Percentiles rank a stretch among this genome's conserved stretches.
Conservation (phyloP, 495 filamentous ascomycete genomes). For the Penicillium maclennaniae region DNA sequence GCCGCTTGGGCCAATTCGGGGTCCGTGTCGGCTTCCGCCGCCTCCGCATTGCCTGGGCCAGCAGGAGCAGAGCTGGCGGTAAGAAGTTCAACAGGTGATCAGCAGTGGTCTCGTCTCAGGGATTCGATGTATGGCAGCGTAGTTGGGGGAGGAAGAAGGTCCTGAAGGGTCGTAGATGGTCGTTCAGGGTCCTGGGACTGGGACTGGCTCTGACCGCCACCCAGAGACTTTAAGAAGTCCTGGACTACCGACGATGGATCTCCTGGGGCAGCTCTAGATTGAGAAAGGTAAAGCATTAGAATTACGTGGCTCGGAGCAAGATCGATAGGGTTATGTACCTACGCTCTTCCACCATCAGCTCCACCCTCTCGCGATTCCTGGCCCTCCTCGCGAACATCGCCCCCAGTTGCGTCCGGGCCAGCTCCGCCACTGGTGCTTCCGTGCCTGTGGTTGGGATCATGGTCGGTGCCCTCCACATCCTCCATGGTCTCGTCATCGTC, state of each 20-base stretch:
- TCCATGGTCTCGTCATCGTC: conserved; percentile 81
- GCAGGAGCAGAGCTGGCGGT: conserved; percentile 66
- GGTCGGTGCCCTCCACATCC: conserved; percentile 64
- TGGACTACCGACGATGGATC: conserved; percentile 66
- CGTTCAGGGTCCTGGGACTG: conserved; percentile 53
- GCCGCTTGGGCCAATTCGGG: conserved; percentile 65
- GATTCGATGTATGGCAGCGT: conserved; percentile 75
- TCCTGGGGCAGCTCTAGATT: conserved; percentile 37
- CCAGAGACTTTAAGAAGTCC: conserved; percentile 82
- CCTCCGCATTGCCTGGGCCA: conserved; percentile 61
- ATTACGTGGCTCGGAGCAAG: conserved; percentile 1
- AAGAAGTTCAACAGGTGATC: conserved; percentile 74
- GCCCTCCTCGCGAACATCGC: conserved; percentile 86
- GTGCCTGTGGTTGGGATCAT: conserved; percentile 54
- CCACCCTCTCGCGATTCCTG: conserved; percentile 83
- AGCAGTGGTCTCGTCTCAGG: conserved; percentile 57
- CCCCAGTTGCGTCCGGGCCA: conserved; percentile 79
- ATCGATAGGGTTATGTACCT: conserved; percentile 66
- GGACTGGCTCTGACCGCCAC: conserved; percentile 47
- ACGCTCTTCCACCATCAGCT: conserved; percentile 96
- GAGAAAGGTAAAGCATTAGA: background rate
- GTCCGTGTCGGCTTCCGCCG: conserved; percentile 58
- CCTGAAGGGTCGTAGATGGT: conserved; percentile 77
- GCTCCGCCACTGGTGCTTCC: conserved; percentile 69
- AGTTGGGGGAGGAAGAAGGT: conserved; percentile 71